Evolutionary conservation across 2,329 filamentous ascomycete genomes (phyloP).

Genomic region (Microdochium nivale): DNA sequence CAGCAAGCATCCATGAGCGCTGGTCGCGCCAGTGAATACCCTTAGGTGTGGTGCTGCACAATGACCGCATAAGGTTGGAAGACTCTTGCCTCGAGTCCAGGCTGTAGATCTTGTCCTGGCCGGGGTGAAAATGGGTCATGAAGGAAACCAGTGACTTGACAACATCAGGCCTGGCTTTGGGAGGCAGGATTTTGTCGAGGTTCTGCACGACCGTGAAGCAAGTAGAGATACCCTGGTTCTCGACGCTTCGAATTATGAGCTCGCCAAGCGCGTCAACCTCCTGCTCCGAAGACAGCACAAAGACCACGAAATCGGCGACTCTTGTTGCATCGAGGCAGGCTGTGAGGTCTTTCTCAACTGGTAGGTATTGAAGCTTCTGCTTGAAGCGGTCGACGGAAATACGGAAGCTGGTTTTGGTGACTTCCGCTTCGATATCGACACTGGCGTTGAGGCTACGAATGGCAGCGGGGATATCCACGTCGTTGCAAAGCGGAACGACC

Average conservation of each 20-base stretch:
- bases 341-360: conserved; percentile 63
- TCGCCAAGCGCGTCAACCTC: conserved; percentile 84
- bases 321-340: conserved; percentile 78
- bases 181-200: conserved; percentile 67
- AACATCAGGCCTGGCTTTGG: conserved; percentile 70
- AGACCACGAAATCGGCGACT: conserved; percentile 82
- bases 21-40: conserved; percentile 94
- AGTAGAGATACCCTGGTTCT: conserved; percentile 91
- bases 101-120: conserved; percentile 83
- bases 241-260: conserved; percentile 74
- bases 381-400: conserved; percentile 85
- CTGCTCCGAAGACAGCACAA: conserved; percentile 72
- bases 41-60: conserved; percentile 89
- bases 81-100: conserved; percentile 86
- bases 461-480: conserved; percentile 58
- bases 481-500: conserved; percentile 72
- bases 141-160: conserved; percentile 81
- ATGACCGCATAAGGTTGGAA: conserved; percentile 78
- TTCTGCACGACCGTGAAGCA: conserved; percentile 79
- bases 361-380: conserved; percentile 83
- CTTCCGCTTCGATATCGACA: conserved; percentile 65
- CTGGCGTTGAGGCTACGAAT: conserved; percentile 67
- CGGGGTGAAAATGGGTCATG: conserved; percentile 89
- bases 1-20: conserved; percentile 88
- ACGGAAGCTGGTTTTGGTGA: conserved; percentile 50